Base-by-base conservation (phyloP, 805 yeast species). In the Candida nitratophila region DNA sequence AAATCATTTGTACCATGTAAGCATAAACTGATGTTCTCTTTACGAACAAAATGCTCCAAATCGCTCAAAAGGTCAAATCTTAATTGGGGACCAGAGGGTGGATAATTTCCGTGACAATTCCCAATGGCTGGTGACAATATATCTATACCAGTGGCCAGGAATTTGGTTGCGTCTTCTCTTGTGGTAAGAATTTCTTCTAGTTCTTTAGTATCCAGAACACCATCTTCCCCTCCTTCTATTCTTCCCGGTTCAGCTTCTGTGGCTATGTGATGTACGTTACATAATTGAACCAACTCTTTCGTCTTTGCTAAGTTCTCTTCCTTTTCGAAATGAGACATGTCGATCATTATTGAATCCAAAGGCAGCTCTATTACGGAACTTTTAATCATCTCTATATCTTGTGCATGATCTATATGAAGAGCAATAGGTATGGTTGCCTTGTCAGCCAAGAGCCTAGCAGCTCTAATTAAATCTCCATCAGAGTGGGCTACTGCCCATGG, bases 201-300 rank as follows among this genome's bases (percentile, higher is more conserved):
- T 43, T 43, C 57, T 15, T 31, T 61, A 41, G 48, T 51, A 32
- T 50, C 53, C 37, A 40, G 29, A 26, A 64, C 60, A 12, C 69
- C 69, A 50, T 66, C 70, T 44, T 64, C 69, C 14, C 63, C 61
- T 9, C 69, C 70, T 47, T 61, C 64, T 40, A 65, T 66, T 44
- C 70, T 56, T 31, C 69, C 69, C 38, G 66, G 61, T 48, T 64
- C 69, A 7, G 69, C 69, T 47, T 65, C 69, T 12, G 65, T 64
- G 4, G 67, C 60, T 40, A 55, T 62, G n/a, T 56, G 50, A 35
- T 53, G 50, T 37, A 30, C 32, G 41, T 57, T 53, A 40, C 68
- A 66, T 31, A 52, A 50, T 36, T 45, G 51, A 27, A 62, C 69
- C 34, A 64, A 49, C 41, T 59, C 56, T 43, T 53, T 51, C 11